Evolutionary conservation across 129 eudicot species (phyloP), one percentile per base, ranked within the genome.

Genomic region (Escallonia rubra): DNA sequence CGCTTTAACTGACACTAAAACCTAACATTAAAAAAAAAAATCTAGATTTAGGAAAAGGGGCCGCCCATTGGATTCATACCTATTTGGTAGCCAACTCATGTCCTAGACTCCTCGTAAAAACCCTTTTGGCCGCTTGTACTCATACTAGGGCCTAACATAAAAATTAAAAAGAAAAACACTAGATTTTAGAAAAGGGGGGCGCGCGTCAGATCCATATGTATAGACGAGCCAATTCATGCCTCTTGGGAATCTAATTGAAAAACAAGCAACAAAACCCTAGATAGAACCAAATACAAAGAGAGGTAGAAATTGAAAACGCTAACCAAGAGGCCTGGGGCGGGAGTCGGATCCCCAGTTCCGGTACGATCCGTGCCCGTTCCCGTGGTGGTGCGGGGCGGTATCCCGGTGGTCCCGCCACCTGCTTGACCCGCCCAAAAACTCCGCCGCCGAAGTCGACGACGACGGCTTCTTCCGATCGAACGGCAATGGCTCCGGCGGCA

Each of bases 401-500:
- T 23, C 34, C 34, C 34, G 34, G 34, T 23, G 34, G 39, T 85
- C 92, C 57, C 83, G 67, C 90, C 92, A 85, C 76, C 84, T 76
- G 3, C 70, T 45, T 38, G 74, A 59, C 56, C 69, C 55, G 8
- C 69, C 81, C 7, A 49, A 51, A 43, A 71, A 52, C 57, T 54
- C 88, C 77, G 77, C 61, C 42, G 75, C 68, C 78, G 86, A 70
- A 41, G 75, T 78, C 76, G 81, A 73, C 74, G 73, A 80, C 76
- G 87, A 73, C 76, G 78, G 83, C 75, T 79, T 77, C 77, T 87
- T 89, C 84, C 96, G 93, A 84, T 91, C 97, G 85, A 86, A 77
- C 0, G 83, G 81, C 82, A 80, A 74, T 44, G 85, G 83, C 86
- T 91, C 96, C 75, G 96, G 86, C 88, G 96, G 96, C 97, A 91